A percentile compares a stretch with the other conserved stretches of the same genome.
Conservation (phyloP, 345 rosid species). For the Mercurialis annua region DNA sequence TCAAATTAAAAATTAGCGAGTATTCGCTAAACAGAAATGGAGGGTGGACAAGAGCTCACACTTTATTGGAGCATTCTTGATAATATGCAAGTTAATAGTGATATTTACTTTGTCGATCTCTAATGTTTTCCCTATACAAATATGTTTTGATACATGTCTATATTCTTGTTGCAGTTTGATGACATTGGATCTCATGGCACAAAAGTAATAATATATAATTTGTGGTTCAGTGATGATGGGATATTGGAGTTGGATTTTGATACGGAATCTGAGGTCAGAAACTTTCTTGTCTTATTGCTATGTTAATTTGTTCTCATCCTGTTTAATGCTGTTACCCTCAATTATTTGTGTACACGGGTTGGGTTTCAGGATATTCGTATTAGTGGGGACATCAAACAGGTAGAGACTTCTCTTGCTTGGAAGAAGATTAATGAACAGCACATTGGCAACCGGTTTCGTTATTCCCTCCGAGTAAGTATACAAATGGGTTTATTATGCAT, state of each 20-base stretch:
- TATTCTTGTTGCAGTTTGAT: slow-evolving; percentile 58
- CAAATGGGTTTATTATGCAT: background rate
- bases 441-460: slow-evolving; percentile 54
- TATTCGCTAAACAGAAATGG: background rate
- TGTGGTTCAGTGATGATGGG: slow-evolving; percentile 71
- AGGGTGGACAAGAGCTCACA: too few species aligned
- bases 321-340: slow-evolving; percentile 14
- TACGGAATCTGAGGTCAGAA: slow-evolving; percentile 56
- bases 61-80: background rate
- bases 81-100: background rate
- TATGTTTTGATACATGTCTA: slow-evolving; percentile 15
- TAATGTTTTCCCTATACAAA: background rate
- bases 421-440: slow-evolving; percentile 57
- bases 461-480: slow-evolving; percentile 79
- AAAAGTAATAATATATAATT: slow-evolving; percentile 75
- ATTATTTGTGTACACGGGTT: slow-evolving; percentile 16
- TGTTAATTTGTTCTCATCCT: slow-evolving; percentile 3
- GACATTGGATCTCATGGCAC: slow-evolving; percentile 82
- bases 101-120: background rate
- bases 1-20: background rate
- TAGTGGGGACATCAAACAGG: slow-evolving; percentile 51
- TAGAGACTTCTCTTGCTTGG: slow-evolving; percentile 37
- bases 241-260: slow-evolving; percentile 76
- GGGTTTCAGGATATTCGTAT: slow-evolving; percentile 69
- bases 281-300: slow-evolving; percentile 15